Base-by-base conservation (phyloP, 495 filamentous ascomycete species). In the Cercophora sp. region DNA sequence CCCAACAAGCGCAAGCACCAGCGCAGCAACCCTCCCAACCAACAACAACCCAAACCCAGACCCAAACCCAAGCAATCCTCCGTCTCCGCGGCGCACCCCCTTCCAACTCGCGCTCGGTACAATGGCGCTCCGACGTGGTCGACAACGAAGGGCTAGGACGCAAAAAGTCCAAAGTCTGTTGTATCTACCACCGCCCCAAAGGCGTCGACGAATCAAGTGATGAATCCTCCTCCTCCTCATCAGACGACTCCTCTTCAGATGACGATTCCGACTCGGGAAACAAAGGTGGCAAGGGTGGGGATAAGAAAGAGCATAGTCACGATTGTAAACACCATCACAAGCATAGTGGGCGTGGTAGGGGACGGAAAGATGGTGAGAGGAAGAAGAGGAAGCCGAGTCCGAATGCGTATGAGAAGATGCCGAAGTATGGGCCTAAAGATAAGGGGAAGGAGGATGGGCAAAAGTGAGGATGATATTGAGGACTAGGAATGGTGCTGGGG, bases 151-250 rank as follows among this genome's bases (percentile, higher is more conserved):
- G 91, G 3, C 78, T 97, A 69, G 90, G 91, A 4, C 87, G 85
- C 70, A 99, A 97, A 73, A 88, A 80, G 36, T 92, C 87, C 0
- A 99, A 99, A 85, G 94, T 97, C 19, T 99, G 93, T 79, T 99
- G 93, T 68, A 97, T 97, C 65, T 99, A 96, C 74, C 91, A 95
- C 73, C 87, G 87, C 53, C 82, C 88, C 2, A 85, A 84, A 46
- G 81, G 78, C 34, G 81, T 91, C 8, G 93, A 86, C 67, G 93
- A 96, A 67, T 95, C 89, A 13, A 89, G 83, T 55, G 86, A 85
- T 51, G 86, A 91, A 59, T 86, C 84, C 22, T 84, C 83, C 13
- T 82, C 84, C 23, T 76, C 83, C 50, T 83, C 79, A 46, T 71
- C 71, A 18, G 70, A 71, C 54, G 69, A 69, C 29, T 72, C 70